Evolutionary conservation across 1,139 yeast species (phyloP), one percentile per base, ranked within the genome.

Genomic region (Pichia norvegensis): DNA sequence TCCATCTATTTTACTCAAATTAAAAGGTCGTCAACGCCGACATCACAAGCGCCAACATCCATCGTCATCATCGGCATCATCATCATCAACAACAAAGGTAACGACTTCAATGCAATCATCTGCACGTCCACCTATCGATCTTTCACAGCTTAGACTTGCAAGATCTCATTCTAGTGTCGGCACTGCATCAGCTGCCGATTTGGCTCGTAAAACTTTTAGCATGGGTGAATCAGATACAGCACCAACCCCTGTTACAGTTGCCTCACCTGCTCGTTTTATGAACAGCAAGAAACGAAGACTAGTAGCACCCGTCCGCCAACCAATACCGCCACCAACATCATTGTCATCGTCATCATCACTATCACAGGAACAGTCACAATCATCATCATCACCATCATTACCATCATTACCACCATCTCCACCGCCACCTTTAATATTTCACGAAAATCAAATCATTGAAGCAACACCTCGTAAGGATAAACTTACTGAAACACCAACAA

Each of bases 181-280:
- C 25, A 29, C 20, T 8, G 43, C 42, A 6, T 45, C 58, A 3
- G 49, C 48, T n/a, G 40, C 44, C 8, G 61, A 58, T 36, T 41
- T 59, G 17, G 57, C 60, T 4, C 56, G 53, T 38, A 62, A 60
- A 44, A 57, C 63, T 7, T 61, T 63, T 45, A 61, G 59, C 36
- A 61, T 63, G 65, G 48, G 52, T 3, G 54, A 52, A 36, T 50
- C 52, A 4, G 31, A 27, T 27, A 27, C 14, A 11, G 5, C 16
- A 3, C 5, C n/a, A 16, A 8, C 7, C 9, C 29, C 39, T n/a
- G 22, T 14, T 14, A 21, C 43, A 7, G 6, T 41, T 17, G 16
- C 19, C 21, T 36, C 39, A 6, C 16, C 36, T 3, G 37, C 31
- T 29, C 47, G 51, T 6, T 47, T 49, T 14, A 47, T 49, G 52